These are phyloP conservation scores for Nicotiana undulata DNA, from an alignment of 257 asterid species.

Conservation along the genomic window DNA sequence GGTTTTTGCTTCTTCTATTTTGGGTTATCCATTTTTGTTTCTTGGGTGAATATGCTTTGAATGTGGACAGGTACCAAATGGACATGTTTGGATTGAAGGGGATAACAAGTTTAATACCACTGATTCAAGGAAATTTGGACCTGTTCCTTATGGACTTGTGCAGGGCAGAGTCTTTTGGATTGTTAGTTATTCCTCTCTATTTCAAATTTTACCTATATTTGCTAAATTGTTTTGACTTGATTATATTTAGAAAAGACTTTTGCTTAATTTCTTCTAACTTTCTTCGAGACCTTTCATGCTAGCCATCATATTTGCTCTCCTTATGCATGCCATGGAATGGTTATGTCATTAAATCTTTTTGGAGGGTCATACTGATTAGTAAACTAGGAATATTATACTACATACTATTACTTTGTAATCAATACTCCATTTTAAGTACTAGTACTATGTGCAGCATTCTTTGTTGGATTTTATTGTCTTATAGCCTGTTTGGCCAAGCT, in stretches of 20 bases:
- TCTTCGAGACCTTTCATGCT: neutral
- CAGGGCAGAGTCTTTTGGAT: conserved; percentile 45
- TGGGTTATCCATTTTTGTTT: neutral
- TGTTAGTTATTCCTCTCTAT: conserved; percentile 30
- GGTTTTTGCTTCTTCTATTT: neutral
- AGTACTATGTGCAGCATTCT: too few species aligned
- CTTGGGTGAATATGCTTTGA: neutral
- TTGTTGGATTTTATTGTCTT: too few species aligned
- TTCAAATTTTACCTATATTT: conserved; percentile 1
- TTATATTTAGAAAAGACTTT: neutral
- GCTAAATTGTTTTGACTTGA: neutral
- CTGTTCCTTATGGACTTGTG: conserved; percentile 66
- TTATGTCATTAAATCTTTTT: too few species aligned
- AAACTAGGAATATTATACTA: too few species aligned
- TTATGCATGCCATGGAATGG: too few species aligned
- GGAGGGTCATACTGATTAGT: too few species aligned
- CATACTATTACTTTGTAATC: too few species aligned
- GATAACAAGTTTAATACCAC: conserved; percentile 36
- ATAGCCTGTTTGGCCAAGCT: too few species aligned
- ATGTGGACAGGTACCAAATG: conserved; percentile 59
- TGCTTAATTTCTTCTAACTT: neutral
- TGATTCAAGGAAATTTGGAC: conserved; percentile 71
- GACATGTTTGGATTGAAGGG: conserved; percentile 86
- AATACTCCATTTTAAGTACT: too few species aligned
- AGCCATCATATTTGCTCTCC: neutral